Evolutionary conservation across 129 eudicot genomes (phyloP).

Genomic region (Pittosporum tobira): DNA sequence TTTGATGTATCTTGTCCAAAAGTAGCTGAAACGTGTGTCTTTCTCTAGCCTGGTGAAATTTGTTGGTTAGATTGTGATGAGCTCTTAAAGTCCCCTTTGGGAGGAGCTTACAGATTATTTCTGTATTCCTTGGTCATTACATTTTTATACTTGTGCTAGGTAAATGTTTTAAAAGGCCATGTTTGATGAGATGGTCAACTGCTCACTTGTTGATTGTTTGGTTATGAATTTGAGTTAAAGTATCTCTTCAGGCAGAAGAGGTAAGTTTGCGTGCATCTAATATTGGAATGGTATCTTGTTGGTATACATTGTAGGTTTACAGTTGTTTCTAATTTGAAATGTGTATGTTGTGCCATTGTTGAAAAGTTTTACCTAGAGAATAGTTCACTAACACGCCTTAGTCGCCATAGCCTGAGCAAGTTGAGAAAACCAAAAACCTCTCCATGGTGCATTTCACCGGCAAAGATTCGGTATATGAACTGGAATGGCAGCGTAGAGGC

Average conservation of each 20-base stretch:
- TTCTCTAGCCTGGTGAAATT: constrained; percentile 57
- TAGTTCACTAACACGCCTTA: constrained; percentile 78
- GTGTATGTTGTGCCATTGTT: background rate
- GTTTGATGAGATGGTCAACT: too few species aligned
- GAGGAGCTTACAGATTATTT: background rate
- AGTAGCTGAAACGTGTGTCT: constrained; percentile 85
- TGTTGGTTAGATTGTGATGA: background rate
- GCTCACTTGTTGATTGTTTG: too few species aligned
- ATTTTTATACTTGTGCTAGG: too few species aligned
- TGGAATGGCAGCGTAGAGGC: constrained; percentile 79
- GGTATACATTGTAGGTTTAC: background rate
- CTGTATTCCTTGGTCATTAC: too few species aligned
- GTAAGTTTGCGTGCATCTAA: too few species aligned
- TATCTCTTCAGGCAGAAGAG: too few species aligned
- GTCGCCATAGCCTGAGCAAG: constrained; percentile 74
- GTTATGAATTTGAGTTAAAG: too few species aligned
- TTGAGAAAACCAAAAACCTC: constrained; percentile 71
- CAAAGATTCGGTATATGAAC: constrained; percentile 39
- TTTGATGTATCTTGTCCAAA: constrained; percentile 64
- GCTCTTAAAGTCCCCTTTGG: background rate
- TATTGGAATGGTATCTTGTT: too few species aligned
- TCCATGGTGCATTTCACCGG: constrained; percentile 34
- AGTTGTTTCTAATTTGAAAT: background rate
- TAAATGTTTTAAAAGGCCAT: too few species aligned
- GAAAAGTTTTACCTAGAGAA: constrained; percentile 46